Evolutionary conservation across 2,329 filamentous ascomycete genomes (phyloP), one percentile per base, ranked within the genome.

Genomic region (Epicoccum sorghinum): DNA sequence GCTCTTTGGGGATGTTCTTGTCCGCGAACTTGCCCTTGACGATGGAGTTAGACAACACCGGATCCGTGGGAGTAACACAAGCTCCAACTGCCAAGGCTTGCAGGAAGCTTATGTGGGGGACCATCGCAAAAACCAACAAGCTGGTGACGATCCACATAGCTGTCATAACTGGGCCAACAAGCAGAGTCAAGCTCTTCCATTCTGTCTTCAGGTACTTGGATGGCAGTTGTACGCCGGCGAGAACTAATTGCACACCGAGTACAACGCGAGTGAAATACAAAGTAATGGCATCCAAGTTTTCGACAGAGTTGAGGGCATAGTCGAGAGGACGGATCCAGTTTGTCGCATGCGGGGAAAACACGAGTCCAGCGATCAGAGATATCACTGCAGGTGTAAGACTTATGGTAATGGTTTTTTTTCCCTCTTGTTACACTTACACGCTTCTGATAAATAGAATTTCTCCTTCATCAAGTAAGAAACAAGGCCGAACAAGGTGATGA

Each of bases 1-100:
- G 78, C 25, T 88, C 84, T 52, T 86, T 87, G 0, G 93, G 91
- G 14, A 96, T 88, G 70, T 96, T 95, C 66, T 92, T 89, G 67
- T 96, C 92, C 1, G 93, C 93, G 69, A 96, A 97, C 65, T 90
- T 93, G 29, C 92, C 92, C 78, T 96, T 96, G 40, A 96, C 91
- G 52, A 96, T 96, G 3, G 89, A 89, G 60, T 95, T 93, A 13
- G 89, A 93, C 33, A 96, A 75, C 1, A 96, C 86, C 0, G 93
- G 93, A 66, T 97, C 93, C 0, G 93, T 96, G 0, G 92, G 93
- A 2, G 93, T 95, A n/a, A 97, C 86, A 67, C 92, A 96, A 0
- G 92, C 89, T 1, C 87, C 92, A 9, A 96, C 80, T 13, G 87
- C 89, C 9, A 96, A 80, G 0, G 93, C 89, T 61, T 95, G 89